Percentiles rank a stretch among this genome's conserved stretches.
These are phyloP conservation scores for Lasiodiplodia hormozganensis DNA, from an alignment of 2,329 filamentous ascomycete genomes.

Conservation along the genomic window DNA sequence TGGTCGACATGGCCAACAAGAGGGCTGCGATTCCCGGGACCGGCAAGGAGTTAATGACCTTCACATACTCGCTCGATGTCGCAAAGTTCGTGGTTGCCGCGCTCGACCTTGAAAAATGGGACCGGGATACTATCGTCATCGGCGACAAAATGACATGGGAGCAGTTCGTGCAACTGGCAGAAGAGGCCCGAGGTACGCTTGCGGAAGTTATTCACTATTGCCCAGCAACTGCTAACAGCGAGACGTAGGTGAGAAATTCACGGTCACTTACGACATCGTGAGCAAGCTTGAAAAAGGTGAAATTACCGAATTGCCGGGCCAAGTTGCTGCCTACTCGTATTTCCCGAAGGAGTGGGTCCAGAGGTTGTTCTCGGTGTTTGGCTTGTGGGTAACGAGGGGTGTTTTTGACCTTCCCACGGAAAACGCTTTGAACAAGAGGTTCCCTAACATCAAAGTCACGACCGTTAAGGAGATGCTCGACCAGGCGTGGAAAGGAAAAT, in stretches of 20 bases:
- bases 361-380: not conserved
- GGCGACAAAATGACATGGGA: not conserved
- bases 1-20: not conserved
- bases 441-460: not conserved
- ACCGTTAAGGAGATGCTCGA: not conserved
- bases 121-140: not conserved
- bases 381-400: not conserved
- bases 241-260: constrained; percentile 1
- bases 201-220: no score
- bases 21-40: not conserved
- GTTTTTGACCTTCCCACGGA: not conserved
- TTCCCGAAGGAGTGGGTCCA: not conserved
- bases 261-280: constrained; percentile 4
- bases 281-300: constrained; percentile 10
- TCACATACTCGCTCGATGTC: not conserved
- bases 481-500: not conserved
- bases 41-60: not conserved
- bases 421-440: not conserved
- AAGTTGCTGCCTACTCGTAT: not conserved
- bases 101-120: not conserved
- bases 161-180: not conserved
- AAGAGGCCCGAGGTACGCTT: not conserved
- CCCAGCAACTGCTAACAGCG: no score
- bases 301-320: not conserved
- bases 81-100: not conserved